These are phyloP conservation scores for Copromyces sp. DNA, from an alignment of 495 filamentous ascomycete species.

Conservation along the genomic window DNA sequence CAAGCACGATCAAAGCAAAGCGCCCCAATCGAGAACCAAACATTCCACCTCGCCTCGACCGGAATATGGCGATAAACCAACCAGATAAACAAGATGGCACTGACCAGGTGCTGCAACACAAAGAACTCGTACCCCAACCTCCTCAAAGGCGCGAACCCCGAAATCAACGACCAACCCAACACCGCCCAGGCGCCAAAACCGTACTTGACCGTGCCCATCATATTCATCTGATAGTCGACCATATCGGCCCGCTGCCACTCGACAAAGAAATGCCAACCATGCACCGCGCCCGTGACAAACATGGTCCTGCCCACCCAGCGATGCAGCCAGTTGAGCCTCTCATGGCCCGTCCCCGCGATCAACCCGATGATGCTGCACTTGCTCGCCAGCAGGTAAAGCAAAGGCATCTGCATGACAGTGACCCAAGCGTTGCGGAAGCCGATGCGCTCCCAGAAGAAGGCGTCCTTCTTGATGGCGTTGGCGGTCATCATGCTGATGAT, in stretches of 20 bases:
- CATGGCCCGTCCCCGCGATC: slow-evolving; percentile 58
- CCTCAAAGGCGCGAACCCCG: slow-evolving; percentile 58
- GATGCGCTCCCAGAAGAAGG: slow-evolving; percentile 54
- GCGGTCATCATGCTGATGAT: slow-evolving; percentile 48
- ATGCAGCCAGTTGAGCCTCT: slow-evolving; percentile 77
- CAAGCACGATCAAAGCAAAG: slow-evolving; percentile 60
- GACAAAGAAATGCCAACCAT: slow-evolving; percentile 61
- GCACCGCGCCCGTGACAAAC: slow-evolving; percentile 63
- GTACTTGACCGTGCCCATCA: slow-evolving; percentile 53
- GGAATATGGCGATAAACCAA: slow-evolving; percentile 59
- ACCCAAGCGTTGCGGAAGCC: slow-evolving; percentile 70
- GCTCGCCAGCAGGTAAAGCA: slow-evolving; percentile 70
- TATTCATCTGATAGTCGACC: slow-evolving; percentile 48
- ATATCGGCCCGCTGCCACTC: slow-evolving; percentile 59
- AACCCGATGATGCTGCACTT: slow-evolving; percentile 65
- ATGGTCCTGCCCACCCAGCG: slow-evolving; percentile 69
- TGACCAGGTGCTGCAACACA: slow-evolving; percentile 66
- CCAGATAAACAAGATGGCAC: slow-evolving; percentile 56
- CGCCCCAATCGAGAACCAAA: slow-evolving; percentile 66
- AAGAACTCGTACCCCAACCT: slow-evolving; percentile 69
- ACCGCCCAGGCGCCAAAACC: slow-evolving; percentile 69
- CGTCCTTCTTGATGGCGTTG: slow-evolving; percentile 31
- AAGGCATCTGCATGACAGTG: slow-evolving; percentile 68
- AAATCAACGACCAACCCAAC: slow-evolving; percentile 59
- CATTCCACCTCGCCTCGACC: slow-evolving; percentile 39